phyloP scores from a whole-genome alignment of 148 eudicot species.

The Cornus suecica region DNA sequence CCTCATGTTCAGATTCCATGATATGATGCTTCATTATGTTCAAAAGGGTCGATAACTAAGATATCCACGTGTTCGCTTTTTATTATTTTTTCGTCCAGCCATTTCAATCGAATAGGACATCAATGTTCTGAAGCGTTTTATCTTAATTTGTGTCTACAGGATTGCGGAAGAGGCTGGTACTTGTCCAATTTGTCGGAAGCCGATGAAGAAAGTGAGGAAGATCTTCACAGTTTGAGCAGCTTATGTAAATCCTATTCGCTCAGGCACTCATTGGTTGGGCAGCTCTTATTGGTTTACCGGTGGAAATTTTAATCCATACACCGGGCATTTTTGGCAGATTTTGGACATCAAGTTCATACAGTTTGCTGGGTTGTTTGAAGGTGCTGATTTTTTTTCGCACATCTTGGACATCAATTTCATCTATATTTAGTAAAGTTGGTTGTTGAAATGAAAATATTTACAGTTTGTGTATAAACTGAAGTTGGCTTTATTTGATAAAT shows the following conservation, averaged over 20 bases:
- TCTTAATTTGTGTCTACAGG: constrained; percentile 30
- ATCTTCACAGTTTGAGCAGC: constrained; percentile 55
- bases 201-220: constrained; percentile 72
- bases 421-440: background rate
- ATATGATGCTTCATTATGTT: background rate
- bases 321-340: background rate
- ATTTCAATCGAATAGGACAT: too few relatives aligned
- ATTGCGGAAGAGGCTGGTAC: constrained; percentile 64
- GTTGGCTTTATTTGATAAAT: background rate
- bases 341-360: background rate
- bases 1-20: background rate
- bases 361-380: too few relatives aligned
- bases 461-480: background rate
- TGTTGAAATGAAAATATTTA: background rate
- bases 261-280: background rate
- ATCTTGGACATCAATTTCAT: background rate
- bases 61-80: background rate
- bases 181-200: constrained; percentile 71
- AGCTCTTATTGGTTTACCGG: background rate
- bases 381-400: background rate
- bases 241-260: background rate
- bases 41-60: background rate
- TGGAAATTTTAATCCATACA: background rate
- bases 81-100: too few relatives aligned
- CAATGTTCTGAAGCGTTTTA: too few relatives aligned